Evolutionary conservation across 1,284 basidiomycete genomes (phyloP), one percentile per base, ranked within the genome.

Genomic region (Peniophora sp.): DNA sequence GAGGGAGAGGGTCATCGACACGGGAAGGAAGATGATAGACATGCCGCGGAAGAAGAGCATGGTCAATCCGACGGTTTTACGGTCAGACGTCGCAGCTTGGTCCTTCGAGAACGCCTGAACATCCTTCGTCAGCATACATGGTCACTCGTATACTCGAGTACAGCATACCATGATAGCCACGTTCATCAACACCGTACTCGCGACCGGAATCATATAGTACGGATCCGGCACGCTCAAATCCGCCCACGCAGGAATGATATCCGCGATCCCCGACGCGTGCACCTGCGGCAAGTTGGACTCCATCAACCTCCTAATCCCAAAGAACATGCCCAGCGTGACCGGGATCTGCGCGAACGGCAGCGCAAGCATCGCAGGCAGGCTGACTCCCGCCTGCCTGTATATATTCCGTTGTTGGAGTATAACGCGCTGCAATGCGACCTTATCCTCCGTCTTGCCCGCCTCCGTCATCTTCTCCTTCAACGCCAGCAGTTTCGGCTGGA

Each of bases 291-390:
- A 63, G 0, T 88, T 90, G 22, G 84, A 66, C 47, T 75, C 71
- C 52, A 86, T 87, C 70, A 98, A 76, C 36, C 71, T 71, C 63
- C 83, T 81, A 45, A 97, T 65, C 12, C 83, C 92, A 57, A 94
- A 85, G 76, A 97, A 99, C 71, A 93, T 75, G 24, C 85, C 83
- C 47, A 97, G 70, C 55, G 91, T 88, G 46, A 94, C 72, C 0
- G 92, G 84, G 39, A 93, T 68, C 64, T 97, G 92, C 3, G 85
- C 59, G 50, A 92, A 63, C 6, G 86, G 83, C 47, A 79, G 71
- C 11, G 81, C 58, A 22, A 89, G 59, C 54, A 83, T 74, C 37
- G 75, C 72, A 45, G 74, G 58, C 37, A 90, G 74, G 56, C 76
- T 81, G 49, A 92, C 83, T 36, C 87, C 82, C 39, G 90, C 80